Conservation (phyloP, 306 rosid species). For the Lagenaria siceraria region DNA sequence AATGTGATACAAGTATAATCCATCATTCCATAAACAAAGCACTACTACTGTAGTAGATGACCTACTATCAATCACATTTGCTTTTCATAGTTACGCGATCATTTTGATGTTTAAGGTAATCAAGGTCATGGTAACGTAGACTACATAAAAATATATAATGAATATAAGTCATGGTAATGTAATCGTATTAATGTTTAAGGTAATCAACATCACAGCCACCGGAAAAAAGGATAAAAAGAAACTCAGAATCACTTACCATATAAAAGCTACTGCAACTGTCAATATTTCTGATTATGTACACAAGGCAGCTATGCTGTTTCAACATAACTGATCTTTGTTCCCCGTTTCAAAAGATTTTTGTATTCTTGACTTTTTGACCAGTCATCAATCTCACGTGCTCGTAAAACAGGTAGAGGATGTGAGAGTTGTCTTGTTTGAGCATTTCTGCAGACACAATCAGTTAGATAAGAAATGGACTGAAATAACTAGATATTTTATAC, state of each 20-base stretch:
- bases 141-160: background rate
- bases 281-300: background rate
- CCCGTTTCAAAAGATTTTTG: constrained; percentile 47
- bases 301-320: constrained; percentile 19
- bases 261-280: background rate
- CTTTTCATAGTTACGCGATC: background rate
- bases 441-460: constrained; percentile 40
- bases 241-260: background rate
- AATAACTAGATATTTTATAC: constrained; percentile 1
- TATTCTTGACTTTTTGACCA: constrained; percentile 80
- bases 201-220: constrained; percentile 1
- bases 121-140: background rate
- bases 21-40: background rate
- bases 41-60: background rate
- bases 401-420: constrained; percentile 85
- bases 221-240: background rate
- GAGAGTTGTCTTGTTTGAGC: constrained; percentile 94
- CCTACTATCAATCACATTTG: background rate
- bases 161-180: background rate
- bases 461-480: constrained; percentile 11
- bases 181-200: background rate
- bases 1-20: background rate
- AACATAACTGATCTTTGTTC: constrained; percentile 19
- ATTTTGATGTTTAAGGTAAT: background rate
- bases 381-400: constrained; percentile 91